Evolutionary conservation across 345 rosid species (phyloP).

Genomic region (Carallia pectinifolia): DNA sequence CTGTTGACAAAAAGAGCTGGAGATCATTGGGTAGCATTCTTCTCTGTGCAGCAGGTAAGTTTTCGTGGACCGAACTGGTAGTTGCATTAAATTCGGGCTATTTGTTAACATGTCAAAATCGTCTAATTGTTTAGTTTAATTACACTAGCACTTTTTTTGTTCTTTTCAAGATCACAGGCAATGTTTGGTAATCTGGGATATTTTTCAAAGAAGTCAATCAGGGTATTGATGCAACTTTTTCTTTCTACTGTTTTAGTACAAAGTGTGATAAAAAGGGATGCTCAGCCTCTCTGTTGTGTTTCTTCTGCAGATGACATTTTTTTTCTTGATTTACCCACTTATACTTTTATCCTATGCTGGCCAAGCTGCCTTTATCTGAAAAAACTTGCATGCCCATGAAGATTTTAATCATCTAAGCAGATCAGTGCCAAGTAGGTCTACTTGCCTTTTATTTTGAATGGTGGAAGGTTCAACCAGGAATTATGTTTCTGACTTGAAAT

Average conservation of each 20-base stretch:
- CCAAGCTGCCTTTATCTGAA: constrained; percentile 62
- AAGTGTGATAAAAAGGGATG: neutral
- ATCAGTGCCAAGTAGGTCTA: constrained; percentile 44
- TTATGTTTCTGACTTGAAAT: constrained; percentile 13
- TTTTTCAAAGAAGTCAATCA: constrained; percentile 55
- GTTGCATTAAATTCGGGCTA: neutral
- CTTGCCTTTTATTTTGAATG: neutral
- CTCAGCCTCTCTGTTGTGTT: constrained; percentile 3
- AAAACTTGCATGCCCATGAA: constrained; percentile 18
- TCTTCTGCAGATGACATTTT: constrained; percentile 47
- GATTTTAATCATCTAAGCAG: constrained; percentile 44
- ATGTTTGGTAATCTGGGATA: constrained; percentile 69
- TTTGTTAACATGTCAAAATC: neutral
- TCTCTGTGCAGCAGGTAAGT: constrained; percentile 58
- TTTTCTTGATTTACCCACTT: constrained; percentile 47
- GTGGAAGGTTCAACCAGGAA: neutral
- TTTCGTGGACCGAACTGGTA: constrained; percentile 1
- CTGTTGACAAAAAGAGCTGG: constrained; percentile 30
- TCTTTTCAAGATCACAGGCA: constrained; percentile 56
- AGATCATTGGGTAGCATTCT: constrained; percentile 50
- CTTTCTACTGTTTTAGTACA: neutral
- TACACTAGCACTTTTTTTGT: neutral
- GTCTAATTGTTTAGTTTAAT: neutral
- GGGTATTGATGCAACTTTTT: constrained; percentile 29
- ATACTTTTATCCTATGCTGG: constrained; percentile 52